Evolutionary conservation across 805 yeast species (phyloP), one percentile per base, ranked within the genome.

Genomic region (Tetrapisispora taiwanensis): DNA sequence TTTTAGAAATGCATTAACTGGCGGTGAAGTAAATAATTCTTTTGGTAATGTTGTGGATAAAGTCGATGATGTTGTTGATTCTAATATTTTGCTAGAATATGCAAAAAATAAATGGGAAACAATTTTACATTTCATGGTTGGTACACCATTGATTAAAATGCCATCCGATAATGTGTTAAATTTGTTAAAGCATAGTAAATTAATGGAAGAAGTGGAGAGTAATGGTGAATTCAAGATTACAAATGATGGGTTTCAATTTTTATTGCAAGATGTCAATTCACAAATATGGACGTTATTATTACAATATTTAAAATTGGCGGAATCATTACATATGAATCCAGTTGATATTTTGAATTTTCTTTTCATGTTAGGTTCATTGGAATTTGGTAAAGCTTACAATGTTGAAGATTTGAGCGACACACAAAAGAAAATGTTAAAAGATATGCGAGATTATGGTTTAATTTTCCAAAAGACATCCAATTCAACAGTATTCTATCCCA

Each of bases 121-220:
- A 7, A 90, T 92, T 52, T 70, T 92, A 54, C 97, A 92, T 70
- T 92, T 82, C 67, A 90, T 92, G 97, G 99, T 92, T 36, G 96
- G 97, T 1, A 86, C 97, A 0, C 84, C 85, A 42, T 66, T 81
- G 38, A 70, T 75, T 10, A 73, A 70, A 15, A 67, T 76, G 2
- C 95, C 96, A 3, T 81, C 89, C 39, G 73, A 74, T n/a, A 89
- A 90, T 15, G 97, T 90, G 0, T 68, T 92, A 41, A 74, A 79
- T 15, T 68, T 92, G 24, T 68, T 92, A 40, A 74, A 76, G 50
- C 87, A 80, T 66, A 82, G 95, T 48, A 90, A 90, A 2, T 69
- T 92, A 42, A 89, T 92, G 96, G 95, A 84, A 56, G 81, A 83
- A 19, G 55, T 56, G 10, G 60, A 58, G 17, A 42, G 53, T 7